Evolutionary conservation across 345 rosid species (phyloP).

Genomic region (Pistacia integerrima): DNA sequence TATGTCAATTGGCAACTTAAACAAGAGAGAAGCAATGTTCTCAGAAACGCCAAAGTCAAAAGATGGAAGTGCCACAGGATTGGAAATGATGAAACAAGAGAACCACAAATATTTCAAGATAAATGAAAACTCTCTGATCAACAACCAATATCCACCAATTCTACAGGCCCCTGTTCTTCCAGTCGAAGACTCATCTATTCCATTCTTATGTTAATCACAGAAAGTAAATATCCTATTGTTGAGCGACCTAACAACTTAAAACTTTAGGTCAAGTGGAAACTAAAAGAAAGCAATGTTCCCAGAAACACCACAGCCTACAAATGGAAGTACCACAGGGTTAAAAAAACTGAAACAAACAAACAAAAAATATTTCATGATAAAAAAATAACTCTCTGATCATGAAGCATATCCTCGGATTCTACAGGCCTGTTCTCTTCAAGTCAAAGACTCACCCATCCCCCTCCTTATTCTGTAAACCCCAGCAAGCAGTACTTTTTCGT

Average conservation of each 20-base stretch:
- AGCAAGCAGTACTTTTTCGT: neutral
- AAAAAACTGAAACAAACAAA: neutral
- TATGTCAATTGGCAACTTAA: too few relatives aligned
- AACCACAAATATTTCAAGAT: neutral
- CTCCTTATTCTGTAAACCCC: neutral
- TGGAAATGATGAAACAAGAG: neutral
- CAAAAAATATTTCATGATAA: neutral
- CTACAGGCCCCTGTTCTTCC: neutral
- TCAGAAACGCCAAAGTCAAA: neutral
- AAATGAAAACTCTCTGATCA: neutral
- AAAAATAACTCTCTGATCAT: neutral
- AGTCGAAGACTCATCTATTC: neutral
- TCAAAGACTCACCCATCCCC: neutral
- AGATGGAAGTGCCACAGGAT: neutral
- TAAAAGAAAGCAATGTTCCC: neutral
- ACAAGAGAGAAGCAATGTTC: neutral
- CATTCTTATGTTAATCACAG: neutral
- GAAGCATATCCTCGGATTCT: neutral
- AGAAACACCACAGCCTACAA: neutral
- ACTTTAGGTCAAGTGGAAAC: too few relatives aligned
- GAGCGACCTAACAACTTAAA: too few relatives aligned
- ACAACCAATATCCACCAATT: neutral
- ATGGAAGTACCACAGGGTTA: neutral
- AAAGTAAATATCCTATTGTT: too few relatives aligned
- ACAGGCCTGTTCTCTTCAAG: neutral